Base-by-base conservation (phyloP, 495 filamentous ascomycete species). In the Talaromyces nanjingensis region DNA sequence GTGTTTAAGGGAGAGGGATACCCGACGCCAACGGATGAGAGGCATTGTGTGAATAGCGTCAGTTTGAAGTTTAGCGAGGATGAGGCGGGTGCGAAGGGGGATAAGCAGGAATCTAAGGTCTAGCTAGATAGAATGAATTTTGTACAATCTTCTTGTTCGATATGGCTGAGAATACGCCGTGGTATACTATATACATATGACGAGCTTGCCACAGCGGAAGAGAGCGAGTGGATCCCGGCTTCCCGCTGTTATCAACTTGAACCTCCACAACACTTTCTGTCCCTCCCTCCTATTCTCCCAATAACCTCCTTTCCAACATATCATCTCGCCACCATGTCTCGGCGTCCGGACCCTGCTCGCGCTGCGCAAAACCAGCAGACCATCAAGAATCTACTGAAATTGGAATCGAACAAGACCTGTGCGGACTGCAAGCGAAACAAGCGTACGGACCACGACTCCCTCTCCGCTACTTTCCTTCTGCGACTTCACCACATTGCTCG, bases 371-470 rank as follows among this genome's bases (percentile, higher is more conserved):
- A 98, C 77, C 87, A 89, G 74, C 83, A 87, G 72, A 92, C 90
- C 12, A 92, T 98, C 75, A 98, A 98, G 79, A 89, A 77, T 67
- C 83, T 98, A 64, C 76, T 97, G 77, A 98, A 98, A 78, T 80
- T 98, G 65, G 93, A 97, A 69, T 74, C 83, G 63, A 98, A 98
- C 79, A 98, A 97, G 79, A 86, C 87, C 71, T 98, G 94, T 83
- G 94, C 94, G 45, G 94, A 98, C 72, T 98, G 94, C 83, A 98
- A 98, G 81, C 86, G 91, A 73, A 98, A 97, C 76, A 98, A 98
- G 73, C 94, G 93, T 96, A 71, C 72, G 89, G 81, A 37, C 39
- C 64, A 65, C 47, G 33, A 53, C 49, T 20, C n/a, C 8, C 55
- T 25, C 57, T 25, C 27, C n/a, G 24, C 9, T 61, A 45, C 64